These are phyloP conservation scores for Geotrichum reessii DNA, from an alignment of 1,139 yeast species.

Conservation along the genomic window DNA sequence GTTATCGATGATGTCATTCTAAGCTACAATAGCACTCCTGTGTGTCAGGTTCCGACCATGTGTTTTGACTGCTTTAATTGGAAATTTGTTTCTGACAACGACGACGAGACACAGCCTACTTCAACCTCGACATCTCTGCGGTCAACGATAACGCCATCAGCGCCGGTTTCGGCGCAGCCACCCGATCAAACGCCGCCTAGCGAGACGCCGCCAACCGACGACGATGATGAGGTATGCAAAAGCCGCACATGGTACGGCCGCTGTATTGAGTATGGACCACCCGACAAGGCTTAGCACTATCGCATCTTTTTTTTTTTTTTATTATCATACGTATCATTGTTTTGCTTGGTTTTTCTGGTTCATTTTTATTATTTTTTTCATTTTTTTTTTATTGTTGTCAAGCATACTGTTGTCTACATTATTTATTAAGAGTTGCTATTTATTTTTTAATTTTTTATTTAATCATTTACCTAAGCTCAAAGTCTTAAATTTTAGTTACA, in stretches of 20 bases:
- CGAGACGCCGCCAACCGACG: constrained; percentile 17
- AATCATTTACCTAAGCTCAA: background rate
- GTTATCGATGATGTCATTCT: constrained; percentile 78
- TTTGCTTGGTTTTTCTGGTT: background rate
- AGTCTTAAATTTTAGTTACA: background rate
- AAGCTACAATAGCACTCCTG: constrained; percentile 70
- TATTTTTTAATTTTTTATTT: background rate
- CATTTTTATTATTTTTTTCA: background rate
- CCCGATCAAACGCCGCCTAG: constrained; percentile 7
- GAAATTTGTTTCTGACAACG: constrained; percentile 56
- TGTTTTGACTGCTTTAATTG: constrained; percentile 84
- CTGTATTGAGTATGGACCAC: constrained; percentile 27
- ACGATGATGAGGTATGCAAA: constrained; percentile 22
- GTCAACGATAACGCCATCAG: constrained; percentile 5
- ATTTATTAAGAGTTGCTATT: background rate
- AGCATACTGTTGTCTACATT: background rate
- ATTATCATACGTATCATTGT: background rate
- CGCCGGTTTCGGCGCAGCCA: constrained; percentile 2
- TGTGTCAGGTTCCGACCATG: constrained; percentile 68
- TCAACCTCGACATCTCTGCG: constrained; percentile 8
- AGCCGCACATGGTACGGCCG: constrained; percentile 31
- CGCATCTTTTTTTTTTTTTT: background rate
- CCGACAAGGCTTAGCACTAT: background rate
- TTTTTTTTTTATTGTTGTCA: background rate
- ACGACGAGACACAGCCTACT: constrained; percentile 18